Percentiles rank a stretch among this genome's conserved stretches.
phyloP scores from a whole-genome alignment of 1,139 yeast species.

The Pichia kudriavzevii region DNA sequence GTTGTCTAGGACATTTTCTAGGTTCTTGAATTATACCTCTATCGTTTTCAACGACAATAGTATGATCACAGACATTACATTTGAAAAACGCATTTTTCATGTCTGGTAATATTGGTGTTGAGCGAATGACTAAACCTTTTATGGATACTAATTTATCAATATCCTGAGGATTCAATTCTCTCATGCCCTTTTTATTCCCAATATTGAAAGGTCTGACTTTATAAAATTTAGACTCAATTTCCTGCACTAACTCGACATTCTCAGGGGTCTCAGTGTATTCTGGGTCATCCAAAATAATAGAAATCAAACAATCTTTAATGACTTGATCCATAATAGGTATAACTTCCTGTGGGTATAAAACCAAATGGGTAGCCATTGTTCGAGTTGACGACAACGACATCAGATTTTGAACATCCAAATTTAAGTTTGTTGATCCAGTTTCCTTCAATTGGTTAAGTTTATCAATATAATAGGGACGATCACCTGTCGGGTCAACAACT shows the following conservation, averaged over 20 bases:
- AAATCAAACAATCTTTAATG: constrained; percentile 81
- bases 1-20: constrained; percentile 79
- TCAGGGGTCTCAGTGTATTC: constrained; percentile 25
- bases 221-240: constrained; percentile 73
- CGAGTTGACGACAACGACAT: constrained; percentile 69
- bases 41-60: constrained; percentile 86
- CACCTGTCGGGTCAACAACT: constrained; percentile 48
- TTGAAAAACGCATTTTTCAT: constrained; percentile 96
- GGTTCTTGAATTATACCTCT: constrained; percentile 95
- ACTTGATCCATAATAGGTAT: constrained; percentile 98
- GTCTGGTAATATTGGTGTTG: constrained; percentile 92
- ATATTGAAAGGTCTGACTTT: constrained; percentile 84
- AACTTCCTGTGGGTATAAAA: constrained; percentile 93
- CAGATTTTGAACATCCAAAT: constrained; percentile 76
- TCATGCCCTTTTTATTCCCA: constrained; percentile 69
- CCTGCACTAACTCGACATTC: constrained; percentile 38
- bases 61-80: constrained; percentile 92
- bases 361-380: constrained; percentile 74
- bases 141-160: constrained; percentile 88
- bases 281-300: constrained; percentile 57
- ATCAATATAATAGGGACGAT: constrained; percentile 57
- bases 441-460: constrained; percentile 68
- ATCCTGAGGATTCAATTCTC: constrained; percentile 92
- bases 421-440: constrained; percentile 73
- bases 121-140: constrained; percentile 83